These are phyloP conservation scores for Didymella glomerata DNA, from an alignment of 2,329 filamentous ascomycete species.

Conservation along the genomic window DNA sequence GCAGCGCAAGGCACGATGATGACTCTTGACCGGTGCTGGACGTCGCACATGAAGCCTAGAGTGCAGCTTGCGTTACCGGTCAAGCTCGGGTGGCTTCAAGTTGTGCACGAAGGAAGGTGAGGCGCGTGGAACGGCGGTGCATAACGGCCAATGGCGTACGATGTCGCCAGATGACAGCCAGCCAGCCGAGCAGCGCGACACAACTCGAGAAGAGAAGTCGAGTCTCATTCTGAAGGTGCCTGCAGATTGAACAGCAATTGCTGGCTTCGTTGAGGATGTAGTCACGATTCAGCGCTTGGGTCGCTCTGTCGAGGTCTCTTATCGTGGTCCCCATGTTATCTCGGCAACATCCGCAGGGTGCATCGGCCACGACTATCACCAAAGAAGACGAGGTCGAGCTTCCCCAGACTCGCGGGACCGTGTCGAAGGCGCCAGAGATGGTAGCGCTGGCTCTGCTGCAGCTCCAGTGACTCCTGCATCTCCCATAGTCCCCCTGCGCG, in stretches of 20 bases:
- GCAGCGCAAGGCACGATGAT: slow-evolving; percentile 11
- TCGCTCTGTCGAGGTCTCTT: slow-evolving; percentile 9
- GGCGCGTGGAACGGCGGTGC: slow-evolving; percentile 31
- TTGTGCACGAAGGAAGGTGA: slow-evolving; percentile 19
- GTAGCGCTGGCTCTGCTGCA: slow-evolving; percentile 23
- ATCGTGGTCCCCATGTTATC: slow-evolving; percentile 6
- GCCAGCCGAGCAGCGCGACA: not conserved
- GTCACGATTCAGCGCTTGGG: not conserved
- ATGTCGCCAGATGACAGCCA: slow-evolving; percentile 20
- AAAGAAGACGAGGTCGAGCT: slow-evolving; percentile 26
- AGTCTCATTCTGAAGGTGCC: not conserved
- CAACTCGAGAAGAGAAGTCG: not conserved
- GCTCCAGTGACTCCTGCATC: slow-evolving; percentile 25
- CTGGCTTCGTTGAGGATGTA: not conserved
- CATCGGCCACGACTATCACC: slow-evolving; percentile 21
- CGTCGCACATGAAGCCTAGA: slow-evolving; percentile 29
- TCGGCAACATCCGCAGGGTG: slow-evolving; percentile 20
- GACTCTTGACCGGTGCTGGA: slow-evolving; percentile 35
- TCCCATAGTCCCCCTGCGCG: slow-evolving; percentile 11
- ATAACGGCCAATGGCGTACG: slow-evolving; percentile 27
- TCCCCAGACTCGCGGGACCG: slow-evolving; percentile 35
- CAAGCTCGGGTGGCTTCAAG: slow-evolving; percentile 27
- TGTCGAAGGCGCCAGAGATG: slow-evolving; percentile 27
- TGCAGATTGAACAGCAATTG: not conserved
- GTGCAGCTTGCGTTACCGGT: slow-evolving; percentile 38